Base-by-base conservation (phyloP, 345 rosid species). In the Carallia pectinifolia region DNA sequence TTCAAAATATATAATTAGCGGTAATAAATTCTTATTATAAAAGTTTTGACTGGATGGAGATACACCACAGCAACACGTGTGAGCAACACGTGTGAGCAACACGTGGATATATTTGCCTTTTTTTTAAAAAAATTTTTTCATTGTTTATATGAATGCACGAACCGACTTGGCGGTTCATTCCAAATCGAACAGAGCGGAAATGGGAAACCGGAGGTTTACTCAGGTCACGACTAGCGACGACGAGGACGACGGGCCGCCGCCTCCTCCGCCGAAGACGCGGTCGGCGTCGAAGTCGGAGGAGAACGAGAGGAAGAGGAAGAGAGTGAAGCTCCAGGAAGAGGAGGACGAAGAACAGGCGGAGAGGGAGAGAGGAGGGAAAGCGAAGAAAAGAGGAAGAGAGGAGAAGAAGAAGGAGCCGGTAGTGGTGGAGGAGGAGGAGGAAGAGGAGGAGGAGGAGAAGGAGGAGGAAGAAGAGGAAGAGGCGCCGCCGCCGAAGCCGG, bases 151-250 rank as follows among this genome's bases (percentile, higher is more conserved):
- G 17, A 10, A 44, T 15, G 50, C 50, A 12, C 50, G 13, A 3
- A 13, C 50, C 50, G 50, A 13, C 50, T 15, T 44, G 60, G 33
- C 60, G 16, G 15, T 7, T 23, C 29, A 27, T 5, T 8, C 15
- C 16, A 66, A 66, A 13, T 1, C 40, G 29, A 70, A 36, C 53
- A 38, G 58, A n/a, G 19, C 60, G 6, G 64, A 61, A 19, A 91
- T 89, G 90, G 76, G 85, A 38, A 87, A 83, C 73, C 78, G 93
- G 62, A 81, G 97, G 72, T 89, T 86, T 60, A 87, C 96, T 36
- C 91, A 85, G 82, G 84, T 94, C 18, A 71, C 88, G 61, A 84
- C 81, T 6, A 86, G 93, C 85, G 97, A 91, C 71, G 98, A 91
- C 2, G 98, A 91, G 53, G 98, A 88, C 30, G 90, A 87, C 71